A percentile compares a stretch with the other conserved stretches of the same genome.
These are phyloP conservation scores for Corchorus olitorius DNA, from an alignment of 345 rosid species.

Conservation along the genomic window DNA sequence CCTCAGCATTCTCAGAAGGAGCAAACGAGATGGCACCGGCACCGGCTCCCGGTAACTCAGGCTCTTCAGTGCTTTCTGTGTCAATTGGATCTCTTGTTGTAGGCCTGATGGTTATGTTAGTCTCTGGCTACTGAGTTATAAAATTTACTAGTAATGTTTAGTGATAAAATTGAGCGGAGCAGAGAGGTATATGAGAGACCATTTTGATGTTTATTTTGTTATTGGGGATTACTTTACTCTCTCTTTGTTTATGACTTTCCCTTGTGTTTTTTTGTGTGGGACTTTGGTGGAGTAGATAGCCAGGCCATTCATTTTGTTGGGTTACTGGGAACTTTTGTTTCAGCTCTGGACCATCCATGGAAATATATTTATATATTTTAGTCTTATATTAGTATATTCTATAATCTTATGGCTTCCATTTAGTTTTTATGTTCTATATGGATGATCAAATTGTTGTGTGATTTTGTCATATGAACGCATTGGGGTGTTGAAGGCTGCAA, in stretches of 20 bases:
- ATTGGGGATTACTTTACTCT: constrained; percentile 6
- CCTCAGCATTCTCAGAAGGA: constrained; percentile 11
- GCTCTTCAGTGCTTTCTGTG: constrained; percentile 21
- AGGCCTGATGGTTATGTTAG: constrained; percentile 24
- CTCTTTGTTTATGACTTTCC: neutral
- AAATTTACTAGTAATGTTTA: too few species aligned
- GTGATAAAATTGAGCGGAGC: neutral
- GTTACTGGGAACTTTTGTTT: neutral
- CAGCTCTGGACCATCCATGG: neutral
- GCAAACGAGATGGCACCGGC: constrained; percentile 30
- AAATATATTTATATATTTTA: neutral
- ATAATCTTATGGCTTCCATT: neutral
- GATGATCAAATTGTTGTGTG: too few species aligned
- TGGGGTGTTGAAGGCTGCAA: neutral
- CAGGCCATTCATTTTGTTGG: neutral
- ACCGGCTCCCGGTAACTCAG: constrained; percentile 37
- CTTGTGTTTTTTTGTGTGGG: constrained; percentile 1
- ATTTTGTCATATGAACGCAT: neutral
- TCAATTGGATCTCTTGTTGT: constrained; percentile 27
- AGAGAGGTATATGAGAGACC: neutral
- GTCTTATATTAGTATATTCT: neutral
- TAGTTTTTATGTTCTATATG: neutral
- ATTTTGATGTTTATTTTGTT: constrained; percentile 9
- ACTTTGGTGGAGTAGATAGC: neutral
- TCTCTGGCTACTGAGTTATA: constrained; percentile 7